Base-by-base conservation (phyloP, 2,329 filamentous ascomycete species). In the Rhynchosporium secalis region DNA sequence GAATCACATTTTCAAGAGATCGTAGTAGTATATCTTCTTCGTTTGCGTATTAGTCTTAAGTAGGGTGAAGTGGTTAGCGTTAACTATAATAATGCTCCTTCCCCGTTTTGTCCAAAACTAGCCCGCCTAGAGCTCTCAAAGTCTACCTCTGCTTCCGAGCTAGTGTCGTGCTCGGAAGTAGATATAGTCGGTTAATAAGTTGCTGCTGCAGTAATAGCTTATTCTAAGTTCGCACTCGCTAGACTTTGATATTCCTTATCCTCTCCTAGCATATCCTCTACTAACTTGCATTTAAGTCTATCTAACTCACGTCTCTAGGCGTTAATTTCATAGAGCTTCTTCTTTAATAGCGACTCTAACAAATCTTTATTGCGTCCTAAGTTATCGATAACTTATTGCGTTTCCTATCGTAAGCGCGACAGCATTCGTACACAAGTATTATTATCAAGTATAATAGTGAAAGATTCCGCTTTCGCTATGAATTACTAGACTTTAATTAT, bases 401-500 rank as follows among this genome's bases (percentile, higher is more conserved):
- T 2, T 31, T 31, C 28, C 26, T n/a, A 15, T 51, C 28, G 28
- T 36, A 51, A n/a, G 28, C 10, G 48, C 26, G 28, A 51, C 10
- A 51, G 48, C 31, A 51, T 51, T 51, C n/a, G 28, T 51, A n/a
- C 26, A 12, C 4, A 51, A 51, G n/a, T 36, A 31, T 51, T 36
- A n/a, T 51, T 51, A n/a, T 36, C 5, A 51, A 51, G 10, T 31
- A 51, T 36, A 51, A 36, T 51, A 51, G 10, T 28, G 10, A 51
- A n/a, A 51, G 48, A 51, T 51, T 51, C 28, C 48, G 10, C 48
- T 31, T 51, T 12, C 48, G 31, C 7, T 36, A 51, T 36, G 20
- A 51, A 51, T 51, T 51, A n/a, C 48, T 51, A 36, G 28, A 51
- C 26, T 51, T 51, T 51, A 51, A 12, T 51, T 36, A n/a, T 15